Evolutionary conservation across 441 rosid species (phyloP).

Genomic region (Breynia disticha): DNA sequence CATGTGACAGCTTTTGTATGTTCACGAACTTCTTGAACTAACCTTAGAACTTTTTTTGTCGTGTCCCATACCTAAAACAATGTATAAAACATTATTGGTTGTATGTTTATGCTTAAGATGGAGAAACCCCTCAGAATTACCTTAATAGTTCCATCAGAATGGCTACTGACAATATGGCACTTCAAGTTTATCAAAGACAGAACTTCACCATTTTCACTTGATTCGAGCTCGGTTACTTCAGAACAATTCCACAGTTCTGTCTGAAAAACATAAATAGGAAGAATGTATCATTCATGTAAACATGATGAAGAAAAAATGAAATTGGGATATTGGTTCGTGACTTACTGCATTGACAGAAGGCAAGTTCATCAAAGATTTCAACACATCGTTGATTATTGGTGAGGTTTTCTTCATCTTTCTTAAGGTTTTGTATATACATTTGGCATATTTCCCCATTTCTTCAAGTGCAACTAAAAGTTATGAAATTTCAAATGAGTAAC

Average conservation of each 20-base stretch:
- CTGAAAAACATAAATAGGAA: slow-evolving; percentile 17
- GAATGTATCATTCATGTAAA: neutral
- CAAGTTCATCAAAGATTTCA: slow-evolving; percentile 50
- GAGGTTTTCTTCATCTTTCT: slow-evolving; percentile 48
- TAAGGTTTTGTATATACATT: slow-evolving; percentile 40
- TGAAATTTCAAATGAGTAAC: neutral
- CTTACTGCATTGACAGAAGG: slow-evolving; percentile 57
- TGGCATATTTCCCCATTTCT: slow-evolving; percentile 48
- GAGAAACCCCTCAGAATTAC: slow-evolving; percentile 16
- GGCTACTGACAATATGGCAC: slow-evolving; percentile 45
- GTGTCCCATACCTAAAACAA: slow-evolving; percentile 43
- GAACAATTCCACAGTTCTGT: slow-evolving; percentile 53
- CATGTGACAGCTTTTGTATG: slow-evolving; percentile 54
- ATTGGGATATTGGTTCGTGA: neutral
- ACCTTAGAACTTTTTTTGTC: slow-evolving; percentile 34
- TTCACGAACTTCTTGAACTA: slow-evolving; percentile 47
- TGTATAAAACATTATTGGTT: too few species aligned
- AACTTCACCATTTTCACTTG: slow-evolving; percentile 43
- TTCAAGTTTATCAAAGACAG: slow-evolving; percentile 37
- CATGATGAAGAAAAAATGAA: neutral
- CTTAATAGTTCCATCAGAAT: slow-evolving; percentile 71
- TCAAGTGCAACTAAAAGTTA: slow-evolving; percentile 36
- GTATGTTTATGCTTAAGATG: too few species aligned
- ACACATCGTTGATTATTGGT: slow-evolving; percentile 34
- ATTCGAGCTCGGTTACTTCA: slow-evolving; percentile 33